Evolutionary conservation across 257 asterid genomes (phyloP), one percentile per base, ranked within the genome.

Genomic region (Solanum neorickii): DNA sequence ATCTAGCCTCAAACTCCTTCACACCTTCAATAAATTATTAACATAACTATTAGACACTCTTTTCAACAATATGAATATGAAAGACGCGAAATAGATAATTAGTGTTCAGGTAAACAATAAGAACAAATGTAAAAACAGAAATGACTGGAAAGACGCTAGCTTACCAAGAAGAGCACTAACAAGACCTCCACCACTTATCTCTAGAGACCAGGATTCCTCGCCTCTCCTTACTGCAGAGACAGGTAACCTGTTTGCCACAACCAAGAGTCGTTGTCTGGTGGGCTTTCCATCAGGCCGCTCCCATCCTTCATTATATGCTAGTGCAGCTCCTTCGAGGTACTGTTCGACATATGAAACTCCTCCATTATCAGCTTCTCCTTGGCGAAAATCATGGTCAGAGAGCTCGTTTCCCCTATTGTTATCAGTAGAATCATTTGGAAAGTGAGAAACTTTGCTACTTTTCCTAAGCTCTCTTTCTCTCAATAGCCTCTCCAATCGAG

Each of bases 111-210:
- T 9, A 29, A 83, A 75, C 49, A 49, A 82, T 83, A 39, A 69
- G 47, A 25, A 74, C 52, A 82, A 66, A 47, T 33, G 44, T 56
- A 75, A 11, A 11, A 86, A 77, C 60, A 87, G 42, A 46, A 88
- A 87, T 60, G 35, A 31, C 49, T 21, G 3, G 39, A 84, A 86
- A 37, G 31, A 52, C 35, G 21, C 70, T 82, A 49, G 70, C 98
- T 94, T 91, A 97, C 99, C 99, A 5, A 97, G 94, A 91, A 97
- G 97, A 66, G 99, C 99, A 82, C 95, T 96, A 88, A 97, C 99
- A 21, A 97, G 93, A 89, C 99, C 99, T n/a, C 99, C 99, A 2
- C 98, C 99, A 90, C 99, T 97, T 83, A 97, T 93, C 91, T 97
- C 99, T 78, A 97, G 90, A 13, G 98, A 92, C 99, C 99, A 97